These are phyloP conservation scores for Cyathus striatus DNA, from an alignment of 768 basidiomycete species.

Conservation along the genomic window DNA sequence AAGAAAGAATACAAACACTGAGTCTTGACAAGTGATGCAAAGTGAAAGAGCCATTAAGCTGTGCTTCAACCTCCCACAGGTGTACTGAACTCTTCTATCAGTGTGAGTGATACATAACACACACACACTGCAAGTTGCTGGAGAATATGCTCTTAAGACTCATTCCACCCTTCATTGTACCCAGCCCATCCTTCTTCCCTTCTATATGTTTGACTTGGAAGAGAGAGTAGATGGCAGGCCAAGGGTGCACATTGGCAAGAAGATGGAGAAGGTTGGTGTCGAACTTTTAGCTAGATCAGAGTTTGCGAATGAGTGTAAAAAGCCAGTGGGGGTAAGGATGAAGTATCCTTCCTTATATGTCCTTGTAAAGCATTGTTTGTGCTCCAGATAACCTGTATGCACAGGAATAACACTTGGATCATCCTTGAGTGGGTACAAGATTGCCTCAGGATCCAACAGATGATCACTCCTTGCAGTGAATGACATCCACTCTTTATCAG, in stretches of 20 bases:
- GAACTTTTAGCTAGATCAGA: conserved; percentile 59
- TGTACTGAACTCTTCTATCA: no score
- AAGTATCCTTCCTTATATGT: conserved; percentile 83
- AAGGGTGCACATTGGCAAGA: conserved; percentile 93
- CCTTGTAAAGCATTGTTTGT: conserved; percentile 93
- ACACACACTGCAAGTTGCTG: no score
- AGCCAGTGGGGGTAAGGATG: conserved; percentile 92
- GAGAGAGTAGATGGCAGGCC: conserved; percentile 82
- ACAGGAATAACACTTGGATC: conserved; percentile 83
- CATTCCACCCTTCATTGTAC: no score
- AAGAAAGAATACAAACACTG: no score
- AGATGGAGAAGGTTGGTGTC: conserved; percentile 76
- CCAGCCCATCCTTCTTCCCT: no score
- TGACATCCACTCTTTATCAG: conserved; percentile 92
- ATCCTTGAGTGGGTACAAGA: conserved; percentile 87
- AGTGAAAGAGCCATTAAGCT: no score
- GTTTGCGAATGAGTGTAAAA: conserved; percentile 85
- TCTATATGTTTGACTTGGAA: no score
- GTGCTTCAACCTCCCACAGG: no score
- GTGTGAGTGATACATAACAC: no score
- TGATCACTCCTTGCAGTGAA: conserved; percentile 84
- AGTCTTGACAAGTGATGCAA: no score
- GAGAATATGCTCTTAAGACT: no score
- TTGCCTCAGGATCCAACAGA: conserved; percentile 72
- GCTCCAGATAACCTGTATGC: conserved; percentile 86